phyloP scores from a whole-genome alignment of 495 filamentous ascomycete species.

The Penicillium herquei region DNA sequence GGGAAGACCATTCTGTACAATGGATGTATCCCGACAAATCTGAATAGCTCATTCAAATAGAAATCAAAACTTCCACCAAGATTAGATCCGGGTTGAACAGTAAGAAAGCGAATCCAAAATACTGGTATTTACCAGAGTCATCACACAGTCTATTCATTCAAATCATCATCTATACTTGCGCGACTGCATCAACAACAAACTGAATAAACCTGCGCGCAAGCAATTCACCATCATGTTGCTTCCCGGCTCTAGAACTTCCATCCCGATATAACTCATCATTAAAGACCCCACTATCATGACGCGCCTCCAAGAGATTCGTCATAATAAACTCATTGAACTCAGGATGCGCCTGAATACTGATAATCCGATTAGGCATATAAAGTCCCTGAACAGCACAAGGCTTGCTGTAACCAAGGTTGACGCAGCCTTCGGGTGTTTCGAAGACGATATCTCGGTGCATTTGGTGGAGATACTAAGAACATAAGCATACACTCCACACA shows the following conservation, averaged over 20 bases:
- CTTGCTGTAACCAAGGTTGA: constrained; percentile 60
- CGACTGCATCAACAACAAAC: constrained; percentile 57
- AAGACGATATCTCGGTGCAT: constrained; percentile 84
- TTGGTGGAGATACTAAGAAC: constrained; percentile 65
- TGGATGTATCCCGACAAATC: too few species aligned
- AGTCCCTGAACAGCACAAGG: constrained; percentile 74
- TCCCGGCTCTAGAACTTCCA: constrained; percentile 44
- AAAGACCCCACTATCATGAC: constrained; percentile 64
- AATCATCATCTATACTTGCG: not conserved
- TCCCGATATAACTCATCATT: constrained; percentile 58
- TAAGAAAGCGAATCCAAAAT: too few species aligned
- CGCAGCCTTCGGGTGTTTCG: constrained; percentile 58
- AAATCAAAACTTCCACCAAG: too few species aligned
- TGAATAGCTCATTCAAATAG: too few species aligned
- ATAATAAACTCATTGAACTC: constrained; percentile 79
- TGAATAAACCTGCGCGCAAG: constrained; percentile 64
- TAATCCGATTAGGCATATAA: constrained; percentile 56
- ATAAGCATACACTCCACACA: not conserved
- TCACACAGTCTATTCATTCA: too few species aligned
- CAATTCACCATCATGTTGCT: constrained; percentile 67
- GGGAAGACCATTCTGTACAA: too few species aligned
- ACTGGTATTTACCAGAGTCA: too few species aligned
- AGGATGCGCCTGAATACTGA: constrained; percentile 86
- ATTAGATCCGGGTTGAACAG: too few species aligned
- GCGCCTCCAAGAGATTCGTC: constrained; percentile 56